phyloP scores from a whole-genome alignment of 352 stramenopile species.

The Globisporangium nunn region DNA sequence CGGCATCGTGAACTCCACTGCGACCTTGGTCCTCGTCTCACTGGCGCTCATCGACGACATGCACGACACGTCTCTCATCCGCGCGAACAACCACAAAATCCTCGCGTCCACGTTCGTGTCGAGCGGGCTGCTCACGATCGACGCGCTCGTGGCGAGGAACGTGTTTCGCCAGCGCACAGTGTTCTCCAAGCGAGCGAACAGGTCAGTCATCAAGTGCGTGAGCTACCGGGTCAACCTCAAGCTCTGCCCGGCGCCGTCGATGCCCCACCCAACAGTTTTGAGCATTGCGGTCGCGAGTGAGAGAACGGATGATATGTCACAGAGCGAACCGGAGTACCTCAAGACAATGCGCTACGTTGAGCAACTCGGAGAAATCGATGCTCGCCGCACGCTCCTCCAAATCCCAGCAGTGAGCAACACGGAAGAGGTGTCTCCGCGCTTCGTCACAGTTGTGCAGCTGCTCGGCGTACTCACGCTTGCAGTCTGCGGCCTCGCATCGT shows the following conservation, averaged over 20 bases:
- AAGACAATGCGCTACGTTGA: constrained; percentile 10
- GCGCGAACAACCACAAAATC: neutral
- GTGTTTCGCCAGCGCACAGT: constrained; percentile 4
- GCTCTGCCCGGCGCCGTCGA: neutral
- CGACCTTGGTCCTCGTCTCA: neutral
- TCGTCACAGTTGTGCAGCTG: neutral
- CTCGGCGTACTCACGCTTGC: neutral
- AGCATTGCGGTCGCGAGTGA: neutral
- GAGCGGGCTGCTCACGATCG: constrained; percentile 5
- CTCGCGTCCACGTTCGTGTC: constrained; percentile 1
- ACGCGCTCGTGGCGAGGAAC: constrained; percentile 7
- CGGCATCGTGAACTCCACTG: neutral
- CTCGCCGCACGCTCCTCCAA: constrained; percentile 1
- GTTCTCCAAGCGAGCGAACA: neutral
- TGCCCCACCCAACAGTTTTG: neutral
- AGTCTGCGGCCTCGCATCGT: neutral
- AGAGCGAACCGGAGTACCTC: neutral
- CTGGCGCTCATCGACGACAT: constrained; percentile 1
- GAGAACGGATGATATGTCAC: too few relatives aligned
- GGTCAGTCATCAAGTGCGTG: constrained; percentile 3
- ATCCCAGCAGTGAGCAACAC: too few relatives aligned
- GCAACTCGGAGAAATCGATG: constrained; percentile 1
- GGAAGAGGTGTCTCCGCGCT: too few relatives aligned
- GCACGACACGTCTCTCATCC: neutral
- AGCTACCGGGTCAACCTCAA: constrained; percentile 5